Conservation (phyloP, 2,329 filamentous ascomycete species). For the Aurifilum marmelostoma region DNA sequence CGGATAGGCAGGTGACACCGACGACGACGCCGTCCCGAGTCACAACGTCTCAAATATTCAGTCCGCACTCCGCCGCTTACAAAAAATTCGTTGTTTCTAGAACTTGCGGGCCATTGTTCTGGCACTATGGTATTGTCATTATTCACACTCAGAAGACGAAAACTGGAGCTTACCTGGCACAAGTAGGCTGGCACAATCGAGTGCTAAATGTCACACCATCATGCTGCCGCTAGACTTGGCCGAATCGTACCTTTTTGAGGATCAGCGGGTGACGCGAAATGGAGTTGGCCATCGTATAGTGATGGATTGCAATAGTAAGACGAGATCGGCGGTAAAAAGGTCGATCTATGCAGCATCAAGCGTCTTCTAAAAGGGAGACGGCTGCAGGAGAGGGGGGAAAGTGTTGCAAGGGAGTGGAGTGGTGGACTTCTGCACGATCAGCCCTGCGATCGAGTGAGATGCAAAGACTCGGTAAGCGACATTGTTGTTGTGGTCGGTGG, state of each 20-base stretch:
- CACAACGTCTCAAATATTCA: neutral
- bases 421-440: neutral
- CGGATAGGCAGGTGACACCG: neutral
- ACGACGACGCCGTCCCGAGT: neutral
- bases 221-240: neutral
- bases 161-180: neutral
- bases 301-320: neutral
- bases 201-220: neutral
- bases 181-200: neutral
- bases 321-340: neutral
- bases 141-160: neutral
- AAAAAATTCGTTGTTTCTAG: neutral
- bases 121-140: neutral
- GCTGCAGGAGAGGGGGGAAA: neutral
- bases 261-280: neutral
- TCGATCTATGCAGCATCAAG: constrained; percentile 5
- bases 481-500: neutral
- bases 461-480: constrained; percentile 7
- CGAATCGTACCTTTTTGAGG: neutral
- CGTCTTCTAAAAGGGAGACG: neutral
- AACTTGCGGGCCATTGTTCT: neutral
- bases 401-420: neutral
- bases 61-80: neutral
- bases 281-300: neutral
- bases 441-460: constrained; percentile 1